Conservation (phyloP, 345 rosid species). For the Luvunga scandens region DNA sequence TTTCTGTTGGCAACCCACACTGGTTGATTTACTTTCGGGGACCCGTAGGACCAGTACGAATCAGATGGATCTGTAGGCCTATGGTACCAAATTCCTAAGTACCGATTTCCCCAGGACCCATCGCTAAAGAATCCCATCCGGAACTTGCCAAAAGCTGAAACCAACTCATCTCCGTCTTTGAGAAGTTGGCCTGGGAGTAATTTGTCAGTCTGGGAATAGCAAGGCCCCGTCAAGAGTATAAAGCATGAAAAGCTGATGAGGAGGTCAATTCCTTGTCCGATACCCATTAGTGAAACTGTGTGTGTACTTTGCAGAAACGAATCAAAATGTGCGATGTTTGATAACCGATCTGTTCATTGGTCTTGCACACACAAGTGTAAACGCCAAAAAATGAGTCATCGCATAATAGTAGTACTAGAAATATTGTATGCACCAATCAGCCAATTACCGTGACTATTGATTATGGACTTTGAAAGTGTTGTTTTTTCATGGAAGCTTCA, state of each 20-base stretch:
- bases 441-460: too few relatives aligned
- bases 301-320: too few relatives aligned
- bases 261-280: neutral
- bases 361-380: too few relatives aligned
- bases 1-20: slow-evolving; percentile 26
- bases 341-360: too few relatives aligned
- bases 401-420: too few relatives aligned
- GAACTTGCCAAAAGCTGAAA: slow-evolving; percentile 15
- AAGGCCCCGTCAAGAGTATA: neutral
- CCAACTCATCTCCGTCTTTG: slow-evolving; percentile 1
- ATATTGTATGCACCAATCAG: too few relatives aligned
- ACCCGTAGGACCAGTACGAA: too few relatives aligned
- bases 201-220: neutral
- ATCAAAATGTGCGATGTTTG: too few relatives aligned
- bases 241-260: neutral
- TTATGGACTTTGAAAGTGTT: too few relatives aligned
- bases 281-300: neutral
- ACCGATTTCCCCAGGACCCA: fast-evolving
- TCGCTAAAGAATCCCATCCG: slow-evolving; percentile 12
- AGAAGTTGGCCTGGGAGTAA: slow-evolving; percentile 11
- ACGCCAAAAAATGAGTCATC: too few relatives aligned
- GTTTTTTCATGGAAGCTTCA: too few relatives aligned
- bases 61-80: neutral
- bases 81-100: slow-evolving; percentile 15
- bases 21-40: neutral